Percentiles rank a stretch among this genome's conserved stretches.
phyloP scores from a whole-genome alignment of 202 grass and related monocot genomes.

The Panicum hallii region DNA sequence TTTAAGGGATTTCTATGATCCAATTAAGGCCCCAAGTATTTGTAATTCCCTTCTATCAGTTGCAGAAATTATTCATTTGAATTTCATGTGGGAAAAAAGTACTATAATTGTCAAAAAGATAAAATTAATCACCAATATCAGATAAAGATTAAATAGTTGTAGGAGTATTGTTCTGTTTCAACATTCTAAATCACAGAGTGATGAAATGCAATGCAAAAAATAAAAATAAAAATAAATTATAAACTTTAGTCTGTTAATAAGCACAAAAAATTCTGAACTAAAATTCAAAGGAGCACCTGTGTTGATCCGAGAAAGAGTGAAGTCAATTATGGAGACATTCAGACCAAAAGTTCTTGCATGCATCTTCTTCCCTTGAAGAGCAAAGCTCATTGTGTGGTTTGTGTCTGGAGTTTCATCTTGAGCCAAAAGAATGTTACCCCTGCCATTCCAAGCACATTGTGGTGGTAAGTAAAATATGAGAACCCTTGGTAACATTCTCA shows the following conservation, averaged over 20 bases:
- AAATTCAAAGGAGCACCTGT: constrained; percentile 57
- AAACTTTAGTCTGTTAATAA: neutral
- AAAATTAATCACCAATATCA: neutral
- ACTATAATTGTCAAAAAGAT: constrained; percentile 4
- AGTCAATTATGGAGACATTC: constrained; percentile 84
- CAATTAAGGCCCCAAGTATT: constrained; percentile 13
- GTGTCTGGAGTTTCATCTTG: constrained; percentile 58
- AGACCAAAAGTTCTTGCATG: constrained; percentile 69
- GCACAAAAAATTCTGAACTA: constrained; percentile 11
- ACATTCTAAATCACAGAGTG: neutral
- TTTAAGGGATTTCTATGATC: constrained; percentile 22
- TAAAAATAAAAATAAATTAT: neutral
- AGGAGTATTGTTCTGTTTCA: neutral
- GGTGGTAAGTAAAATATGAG: constrained; percentile 45
- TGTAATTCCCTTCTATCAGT: neutral
- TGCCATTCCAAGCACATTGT: constrained; percentile 51
- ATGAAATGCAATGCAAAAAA: neutral
- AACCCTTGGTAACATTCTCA: neutral
- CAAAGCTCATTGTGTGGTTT: constrained; percentile 50
- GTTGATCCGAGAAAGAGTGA: constrained; percentile 96
- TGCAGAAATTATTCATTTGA: neutral
- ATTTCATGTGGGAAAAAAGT: neutral
- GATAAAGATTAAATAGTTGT: constrained; percentile 1
- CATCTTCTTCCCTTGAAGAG: constrained; percentile 72
- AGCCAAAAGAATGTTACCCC: constrained; percentile 95